phyloP scores from a whole-genome alignment of 192 early-diverging fungal genomes.

The Endogone sp. region DNA sequence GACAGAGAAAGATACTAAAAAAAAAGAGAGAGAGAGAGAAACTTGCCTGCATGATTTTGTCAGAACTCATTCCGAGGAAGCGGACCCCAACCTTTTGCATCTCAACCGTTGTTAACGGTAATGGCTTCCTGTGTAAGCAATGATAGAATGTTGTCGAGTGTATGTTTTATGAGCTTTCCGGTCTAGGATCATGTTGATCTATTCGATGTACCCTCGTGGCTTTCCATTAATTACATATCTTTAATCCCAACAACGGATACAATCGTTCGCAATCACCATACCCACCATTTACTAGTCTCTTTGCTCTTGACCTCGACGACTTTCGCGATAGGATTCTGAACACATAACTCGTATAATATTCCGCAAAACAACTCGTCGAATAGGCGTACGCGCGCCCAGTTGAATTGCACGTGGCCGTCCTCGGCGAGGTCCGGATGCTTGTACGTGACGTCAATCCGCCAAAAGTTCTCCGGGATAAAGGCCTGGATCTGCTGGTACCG shows the following conservation, averaged over 20 bases:
- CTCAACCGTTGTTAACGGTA: constrained; percentile 94
- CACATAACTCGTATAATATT: constrained; percentile 74
- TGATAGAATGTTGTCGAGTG: background rate
- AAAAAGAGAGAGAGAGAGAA: background rate
- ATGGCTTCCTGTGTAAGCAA: constrained; percentile 59
- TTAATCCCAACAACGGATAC: background rate
- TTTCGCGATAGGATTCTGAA: constrained; percentile 48
- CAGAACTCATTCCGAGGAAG: constrained; percentile 69
- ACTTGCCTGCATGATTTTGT: constrained; percentile 70
- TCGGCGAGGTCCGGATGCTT: constrained; percentile 26
- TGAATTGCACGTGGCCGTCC: constrained; percentile 46
- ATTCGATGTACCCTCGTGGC: no score
- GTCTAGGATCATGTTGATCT: no score
- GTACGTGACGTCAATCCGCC: constrained; percentile 74
- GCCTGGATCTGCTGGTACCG: constrained; percentile 66
- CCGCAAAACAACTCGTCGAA: constrained; percentile 73
- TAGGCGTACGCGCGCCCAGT: constrained; percentile 68
- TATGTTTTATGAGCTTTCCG: no score
- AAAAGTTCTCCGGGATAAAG: constrained; percentile 90
- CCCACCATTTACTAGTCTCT: constrained; percentile 77
- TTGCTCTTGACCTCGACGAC: constrained; percentile 58
- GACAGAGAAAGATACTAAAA: background rate
- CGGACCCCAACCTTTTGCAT: constrained; percentile 80
- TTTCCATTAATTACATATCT: background rate
- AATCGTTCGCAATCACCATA: background rate